Conservation (phyloP, 1,284 basidiomycete species). For the Sporisorium iseilematis-ciliati region DNA sequence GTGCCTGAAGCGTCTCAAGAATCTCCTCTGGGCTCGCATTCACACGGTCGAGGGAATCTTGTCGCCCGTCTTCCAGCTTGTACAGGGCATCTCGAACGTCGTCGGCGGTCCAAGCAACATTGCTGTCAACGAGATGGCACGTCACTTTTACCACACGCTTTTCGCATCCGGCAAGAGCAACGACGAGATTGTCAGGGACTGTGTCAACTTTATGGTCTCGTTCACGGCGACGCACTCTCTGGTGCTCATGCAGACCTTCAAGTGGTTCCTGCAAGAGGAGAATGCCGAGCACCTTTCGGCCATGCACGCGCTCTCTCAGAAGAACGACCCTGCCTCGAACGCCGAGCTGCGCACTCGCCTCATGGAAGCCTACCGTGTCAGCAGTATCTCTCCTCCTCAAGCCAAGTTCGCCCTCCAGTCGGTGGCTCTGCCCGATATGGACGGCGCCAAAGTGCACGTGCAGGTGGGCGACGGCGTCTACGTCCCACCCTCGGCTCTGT, state of each 20-base stretch:
- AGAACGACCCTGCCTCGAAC: conserved; percentile 33
- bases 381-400: conserved; percentile 39
- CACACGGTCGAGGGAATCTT: conserved; percentile 42
- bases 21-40: conserved; percentile 46
- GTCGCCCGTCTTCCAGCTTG: conserved; percentile 33
- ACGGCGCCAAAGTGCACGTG: conserved; percentile 30
- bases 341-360: conserved; percentile 39
- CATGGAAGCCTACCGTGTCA: conserved; percentile 49
- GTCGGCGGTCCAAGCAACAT: conserved; percentile 53
- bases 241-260: conserved; percentile 44
- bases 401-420: conserved; percentile 40
- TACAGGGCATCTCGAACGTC: conserved; percentile 47
- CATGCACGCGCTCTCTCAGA: conserved; percentile 37
- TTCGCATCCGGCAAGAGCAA: conserved; percentile 44
- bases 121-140: conserved; percentile 35
- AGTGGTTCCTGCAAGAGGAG: conserved; percentile 44
- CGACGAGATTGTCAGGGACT: conserved; percentile 47
- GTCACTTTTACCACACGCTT: conserved; percentile 48
- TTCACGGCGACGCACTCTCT: conserved; percentile 45
- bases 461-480: conserved; percentile 45
- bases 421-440: conserved; percentile 29
- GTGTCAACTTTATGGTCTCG: conserved; percentile 50
- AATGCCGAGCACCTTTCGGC: conserved; percentile 29
- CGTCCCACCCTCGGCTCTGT: conserved; percentile 42
- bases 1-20: conserved; percentile 38